Percentiles rank a stretch among this genome's conserved stretches.
phyloP scores from a whole-genome alignment of 169 alveolate species.

The Plasmodium inui region DNA sequence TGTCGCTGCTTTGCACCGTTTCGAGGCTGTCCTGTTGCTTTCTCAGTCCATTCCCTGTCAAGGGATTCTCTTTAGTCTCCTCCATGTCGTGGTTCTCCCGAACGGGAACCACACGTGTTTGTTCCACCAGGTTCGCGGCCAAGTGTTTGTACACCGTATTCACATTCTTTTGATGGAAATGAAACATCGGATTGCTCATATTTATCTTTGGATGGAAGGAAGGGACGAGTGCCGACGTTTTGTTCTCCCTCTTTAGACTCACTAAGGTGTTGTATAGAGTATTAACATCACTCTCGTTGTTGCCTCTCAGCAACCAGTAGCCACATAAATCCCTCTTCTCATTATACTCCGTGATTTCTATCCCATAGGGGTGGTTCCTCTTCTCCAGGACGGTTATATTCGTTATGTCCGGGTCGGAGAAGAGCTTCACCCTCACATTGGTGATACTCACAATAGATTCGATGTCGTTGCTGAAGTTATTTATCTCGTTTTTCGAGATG shows the following conservation, averaged over 20 bases:
- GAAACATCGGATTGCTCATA: slow-evolving; percentile 39
- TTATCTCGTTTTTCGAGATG: neutral
- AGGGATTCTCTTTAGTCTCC: neutral
- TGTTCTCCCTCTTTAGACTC: slow-evolving; percentile 25
- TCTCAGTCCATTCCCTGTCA: neutral
- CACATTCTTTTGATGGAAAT: slow-evolving; percentile 36
- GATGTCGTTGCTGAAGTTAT: slow-evolving; percentile 27
- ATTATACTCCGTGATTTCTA: slow-evolving; percentile 68
- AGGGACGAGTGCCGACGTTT: neutral
- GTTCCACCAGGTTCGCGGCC: slow-evolving; percentile 26
- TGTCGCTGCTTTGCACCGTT: neutral
- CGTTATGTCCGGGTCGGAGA: slow-evolving; percentile 38
- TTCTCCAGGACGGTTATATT: slow-evolving; percentile 59
- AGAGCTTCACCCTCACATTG: slow-evolving; percentile 35
- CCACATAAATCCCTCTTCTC: slow-evolving; percentile 51
- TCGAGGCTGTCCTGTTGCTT: neutral
- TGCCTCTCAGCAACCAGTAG: slow-evolving; percentile 48
- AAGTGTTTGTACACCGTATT: slow-evolving; percentile 48
- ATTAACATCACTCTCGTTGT: slow-evolving; percentile 24
- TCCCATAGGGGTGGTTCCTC: slow-evolving; percentile 54
- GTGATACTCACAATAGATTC: slow-evolving; percentile 44
- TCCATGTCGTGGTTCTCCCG: neutral
- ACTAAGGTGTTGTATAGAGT: neutral
- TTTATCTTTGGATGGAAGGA: slow-evolving; percentile 73
- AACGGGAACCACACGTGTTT: neutral